phyloP scores from a whole-genome alignment of 208 protist genomes.

The Wallacemonas rigidus region DNA sequence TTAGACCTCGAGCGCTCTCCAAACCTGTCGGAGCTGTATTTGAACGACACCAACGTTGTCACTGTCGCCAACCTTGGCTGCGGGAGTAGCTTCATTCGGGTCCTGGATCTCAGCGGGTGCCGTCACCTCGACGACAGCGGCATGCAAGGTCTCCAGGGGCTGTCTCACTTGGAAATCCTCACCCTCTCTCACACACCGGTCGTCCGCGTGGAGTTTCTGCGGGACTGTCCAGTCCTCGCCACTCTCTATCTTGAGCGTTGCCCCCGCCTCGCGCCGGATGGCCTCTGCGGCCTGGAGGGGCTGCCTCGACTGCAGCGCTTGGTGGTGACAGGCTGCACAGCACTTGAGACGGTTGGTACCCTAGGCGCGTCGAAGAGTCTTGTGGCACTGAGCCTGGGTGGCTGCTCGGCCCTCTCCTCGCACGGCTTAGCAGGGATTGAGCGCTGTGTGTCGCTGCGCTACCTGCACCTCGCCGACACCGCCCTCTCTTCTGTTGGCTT shows the following conservation, averaged over 20 bases:
- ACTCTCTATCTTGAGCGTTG: slow-evolving; percentile 58
- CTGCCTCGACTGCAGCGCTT: slow-evolving; percentile 36
- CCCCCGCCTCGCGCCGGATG: slow-evolving; percentile 31
- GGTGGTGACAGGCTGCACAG: slow-evolving; percentile 37
- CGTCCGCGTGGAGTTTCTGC: slow-evolving; percentile 45
- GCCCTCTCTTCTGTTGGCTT: slow-evolving; percentile 34
- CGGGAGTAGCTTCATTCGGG: slow-evolving; percentile 31
- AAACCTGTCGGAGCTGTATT: slow-evolving; percentile 44
- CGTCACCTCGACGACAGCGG: slow-evolving; percentile 58
- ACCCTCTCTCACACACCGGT: slow-evolving; percentile 51
- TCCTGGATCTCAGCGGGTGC: slow-evolving; percentile 60
- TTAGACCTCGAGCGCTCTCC: slow-evolving; percentile 45
- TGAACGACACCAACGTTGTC: slow-evolving; percentile 59
- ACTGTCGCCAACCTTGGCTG: slow-evolving; percentile 51
- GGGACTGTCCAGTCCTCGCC: slow-evolving; percentile 33
- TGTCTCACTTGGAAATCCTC: slow-evolving; percentile 51
- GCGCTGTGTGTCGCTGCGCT: slow-evolving; percentile 28
- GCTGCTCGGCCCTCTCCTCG: slow-evolving; percentile 26
- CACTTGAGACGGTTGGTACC: slow-evolving; percentile 29
- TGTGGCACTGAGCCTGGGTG: slow-evolving; percentile 37
- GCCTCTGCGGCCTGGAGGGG: slow-evolving; percentile 36
- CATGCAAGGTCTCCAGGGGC: slow-evolving; percentile 51
- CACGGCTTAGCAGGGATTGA: slow-evolving; percentile 43
- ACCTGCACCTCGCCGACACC: slow-evolving; percentile 48
- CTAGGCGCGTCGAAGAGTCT: slow-evolving; percentile 37